Percentiles rank a stretch among this genome's conserved stretches.
Evolutionary conservation across 208 protist genomes (phyloP).

Genomic region (Trypanosoma cruzi): DNA sequence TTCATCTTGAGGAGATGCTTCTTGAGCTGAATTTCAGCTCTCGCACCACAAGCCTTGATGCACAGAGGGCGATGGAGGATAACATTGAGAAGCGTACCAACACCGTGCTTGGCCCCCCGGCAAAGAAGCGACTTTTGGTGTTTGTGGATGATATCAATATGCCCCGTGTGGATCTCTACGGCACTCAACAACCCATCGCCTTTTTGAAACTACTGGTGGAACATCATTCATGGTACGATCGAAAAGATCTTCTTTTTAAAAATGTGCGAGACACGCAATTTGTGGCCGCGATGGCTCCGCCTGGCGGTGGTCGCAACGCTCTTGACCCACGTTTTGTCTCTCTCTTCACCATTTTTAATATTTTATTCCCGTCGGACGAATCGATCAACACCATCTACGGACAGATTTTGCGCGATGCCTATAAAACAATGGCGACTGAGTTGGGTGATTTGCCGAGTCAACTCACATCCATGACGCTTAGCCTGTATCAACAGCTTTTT

Average conservation of each 20-base stretch:
- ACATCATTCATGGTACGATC: conserved; percentile 96
- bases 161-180: conserved; percentile 98
- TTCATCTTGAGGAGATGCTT: conserved; percentile 89
- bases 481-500: conserved; percentile 93
- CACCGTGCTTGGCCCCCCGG: conserved; percentile 95
- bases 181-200: conserved; percentile 99
- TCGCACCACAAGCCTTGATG: conserved; percentile 95
- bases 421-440: conserved; percentile 67
- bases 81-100: conserved; percentile 97
- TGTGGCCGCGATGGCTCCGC: conserved; percentile 97
- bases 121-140: conserved; percentile 96
- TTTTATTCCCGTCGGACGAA: conserved; percentile 96
- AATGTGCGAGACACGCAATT: conserved; percentile 96
- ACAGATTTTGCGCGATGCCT: conserved; percentile 93
- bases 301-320: conserved; percentile 96
- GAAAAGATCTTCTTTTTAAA: conserved; percentile 97
- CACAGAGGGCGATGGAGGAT: conserved; percentile 97
- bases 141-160: conserved; percentile 99
- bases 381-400: conserved; percentile 97
- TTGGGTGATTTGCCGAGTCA: conserved; percentile 39
- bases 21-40: conserved; percentile 98
- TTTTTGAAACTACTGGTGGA: conserved; percentile 98
- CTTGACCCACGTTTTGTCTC: conserved; percentile 98
- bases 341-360: conserved; percentile 97
- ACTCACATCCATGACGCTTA: conserved; percentile 94